Conservation (phyloP, 371 early-diverging fungal species). For the Smittium mucronatum region DNA sequence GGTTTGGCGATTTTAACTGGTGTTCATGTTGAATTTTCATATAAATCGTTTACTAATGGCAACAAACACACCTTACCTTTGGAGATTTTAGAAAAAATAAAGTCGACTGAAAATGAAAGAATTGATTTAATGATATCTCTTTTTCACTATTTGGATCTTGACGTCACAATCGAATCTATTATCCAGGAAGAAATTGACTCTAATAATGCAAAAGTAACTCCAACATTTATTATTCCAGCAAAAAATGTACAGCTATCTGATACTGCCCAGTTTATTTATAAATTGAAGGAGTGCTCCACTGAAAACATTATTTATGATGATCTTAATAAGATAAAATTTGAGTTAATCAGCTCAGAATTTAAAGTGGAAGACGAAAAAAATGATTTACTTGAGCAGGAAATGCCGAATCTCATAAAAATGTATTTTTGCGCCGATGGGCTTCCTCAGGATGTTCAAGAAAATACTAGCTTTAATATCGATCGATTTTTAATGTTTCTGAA, state of each 20-base stretch:
- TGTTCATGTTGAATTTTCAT: slow-evolving; percentile 62
- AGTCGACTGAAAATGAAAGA: neutral
- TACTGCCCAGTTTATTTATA: slow-evolving; percentile 7
- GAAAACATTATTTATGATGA: neutral
- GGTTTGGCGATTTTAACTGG: slow-evolving; percentile 55
- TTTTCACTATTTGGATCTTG: slow-evolving; percentile 4
- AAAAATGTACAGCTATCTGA: slow-evolving; percentile 4
- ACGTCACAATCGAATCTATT: neutral
- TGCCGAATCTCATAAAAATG: neutral
- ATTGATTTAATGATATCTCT: neutral
- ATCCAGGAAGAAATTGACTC: neutral
- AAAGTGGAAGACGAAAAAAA: neutral
- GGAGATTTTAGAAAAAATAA: neutral
- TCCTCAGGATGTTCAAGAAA: slow-evolving; percentile 6
- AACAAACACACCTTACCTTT: slow-evolving; percentile 24
- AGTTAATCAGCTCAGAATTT: neutral
- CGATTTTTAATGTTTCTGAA: slow-evolving; percentile 16
- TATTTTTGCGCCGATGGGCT: slow-evolving; percentile 2
- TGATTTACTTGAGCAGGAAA: neutral
- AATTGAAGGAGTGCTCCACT: neutral
- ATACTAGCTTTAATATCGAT: slow-evolving; percentile 21
- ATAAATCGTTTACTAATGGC: slow-evolving; percentile 17
- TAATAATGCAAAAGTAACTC: neutral
- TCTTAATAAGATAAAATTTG: slow-evolving; percentile 1
- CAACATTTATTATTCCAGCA: slow-evolving; percentile 6